Evolutionary conservation across 1,284 basidiomycete species (phyloP).

Genomic region (Pseudomicrostroma phylloplanum): DNA sequence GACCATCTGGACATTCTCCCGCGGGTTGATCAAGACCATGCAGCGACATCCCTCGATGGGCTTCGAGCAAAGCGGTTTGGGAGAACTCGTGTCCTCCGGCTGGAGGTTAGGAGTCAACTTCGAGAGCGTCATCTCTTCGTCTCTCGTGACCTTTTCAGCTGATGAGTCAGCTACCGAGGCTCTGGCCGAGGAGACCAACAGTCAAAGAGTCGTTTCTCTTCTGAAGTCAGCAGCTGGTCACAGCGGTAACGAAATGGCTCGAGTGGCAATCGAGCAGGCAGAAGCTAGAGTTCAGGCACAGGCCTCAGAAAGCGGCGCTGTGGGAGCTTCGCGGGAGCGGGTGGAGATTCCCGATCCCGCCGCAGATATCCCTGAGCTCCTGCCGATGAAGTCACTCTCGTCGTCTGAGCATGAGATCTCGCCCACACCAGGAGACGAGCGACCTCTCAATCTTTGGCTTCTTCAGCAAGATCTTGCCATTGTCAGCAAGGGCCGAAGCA

Average conservation of each 20-base stretch:
- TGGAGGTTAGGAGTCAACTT: background rate
- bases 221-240: background rate
- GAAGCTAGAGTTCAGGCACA: background rate
- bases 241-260: background rate
- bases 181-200: background rate
- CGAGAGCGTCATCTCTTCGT: background rate
- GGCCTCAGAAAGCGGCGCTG: background rate
- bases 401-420: background rate
- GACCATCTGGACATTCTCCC: conserved; percentile 35
- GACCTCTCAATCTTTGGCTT: conserved; percentile 40
- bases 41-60: background rate
- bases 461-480: conserved; percentile 41
- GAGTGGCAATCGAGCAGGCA: background rate
- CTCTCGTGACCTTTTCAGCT: background rate
- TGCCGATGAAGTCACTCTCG: background rate
- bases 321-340: background rate
- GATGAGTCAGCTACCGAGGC: background rate
- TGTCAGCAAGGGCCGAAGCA: conserved; percentile 33
- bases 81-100: background rate
- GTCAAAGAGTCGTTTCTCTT: background rate
- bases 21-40: conserved; percentile 27
- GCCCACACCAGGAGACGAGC: conserved; percentile 12
- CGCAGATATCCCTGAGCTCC: background rate
- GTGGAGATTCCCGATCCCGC: background rate
- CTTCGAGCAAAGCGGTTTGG: background rate